These are phyloP conservation scores for Exobasidium cylindrosporum DNA, from an alignment of 1,284 basidiomycete species.

Conservation along the genomic window DNA sequence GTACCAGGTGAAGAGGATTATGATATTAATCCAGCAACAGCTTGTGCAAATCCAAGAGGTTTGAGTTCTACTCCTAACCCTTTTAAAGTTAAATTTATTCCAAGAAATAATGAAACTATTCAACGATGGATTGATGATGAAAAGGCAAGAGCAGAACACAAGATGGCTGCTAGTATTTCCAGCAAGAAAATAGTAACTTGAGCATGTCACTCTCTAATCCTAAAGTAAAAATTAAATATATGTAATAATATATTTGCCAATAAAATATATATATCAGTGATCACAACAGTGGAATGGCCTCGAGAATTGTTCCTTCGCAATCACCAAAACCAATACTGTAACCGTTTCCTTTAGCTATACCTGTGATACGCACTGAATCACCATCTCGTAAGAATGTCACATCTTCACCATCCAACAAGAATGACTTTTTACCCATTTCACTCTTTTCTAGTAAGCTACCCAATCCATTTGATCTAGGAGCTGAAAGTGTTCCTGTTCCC, in stretches of 20 bases:
- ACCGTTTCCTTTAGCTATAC: neutral
- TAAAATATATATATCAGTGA: too few species aligned
- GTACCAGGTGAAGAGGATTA: constrained; percentile 19
- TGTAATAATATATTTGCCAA: too few species aligned
- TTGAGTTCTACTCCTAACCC: constrained; percentile 26
- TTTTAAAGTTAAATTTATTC: constrained; percentile 30
- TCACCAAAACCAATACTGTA: constrained; percentile 4
- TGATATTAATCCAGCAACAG: constrained; percentile 27
- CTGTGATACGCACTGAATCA: constrained; percentile 4
- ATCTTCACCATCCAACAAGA: neutral
- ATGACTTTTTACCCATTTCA: constrained; percentile 2
- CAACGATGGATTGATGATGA: constrained; percentile 25
- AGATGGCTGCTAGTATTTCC: constrained; percentile 19
- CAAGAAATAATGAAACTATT: constrained; percentile 17
- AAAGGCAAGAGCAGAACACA: constrained; percentile 18
- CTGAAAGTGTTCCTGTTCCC: constrained; percentile 27
- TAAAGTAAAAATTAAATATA: too few species aligned
- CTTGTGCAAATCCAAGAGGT: constrained; percentile 29
- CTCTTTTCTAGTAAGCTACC: constrained; percentile 6
- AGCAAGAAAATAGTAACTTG: too few species aligned
- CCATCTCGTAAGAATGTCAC: constrained; percentile 1
- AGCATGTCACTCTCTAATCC: too few species aligned
- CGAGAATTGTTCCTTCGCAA: constrained; percentile 4
- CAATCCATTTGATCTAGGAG: neutral
- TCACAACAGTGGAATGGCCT: constrained; percentile 1